phyloP scores from a whole-genome alignment of 805 yeast species.

The Saccharomyces paradoxus region DNA sequence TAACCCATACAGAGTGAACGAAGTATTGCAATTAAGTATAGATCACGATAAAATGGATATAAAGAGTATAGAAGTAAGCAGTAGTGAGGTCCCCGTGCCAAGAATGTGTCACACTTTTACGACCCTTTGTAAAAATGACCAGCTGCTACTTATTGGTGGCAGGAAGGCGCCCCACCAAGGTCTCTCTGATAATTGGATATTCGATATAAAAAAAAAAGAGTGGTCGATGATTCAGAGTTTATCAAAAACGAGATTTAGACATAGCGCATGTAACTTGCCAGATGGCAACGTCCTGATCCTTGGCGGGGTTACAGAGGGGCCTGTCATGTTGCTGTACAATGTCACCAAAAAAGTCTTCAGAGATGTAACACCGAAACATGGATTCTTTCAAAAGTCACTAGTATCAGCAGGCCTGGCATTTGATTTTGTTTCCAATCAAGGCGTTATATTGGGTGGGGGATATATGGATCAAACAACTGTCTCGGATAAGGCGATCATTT shows the following conservation, averaged over 20 bases:
- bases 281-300: constrained; percentile 35
- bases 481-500: constrained; percentile 28
- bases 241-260: constrained; percentile 45
- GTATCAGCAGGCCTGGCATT: constrained; percentile 18
- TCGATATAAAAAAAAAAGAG: constrained; percentile 7
- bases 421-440: constrained; percentile 5
- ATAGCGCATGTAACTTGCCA: constrained; percentile 32
- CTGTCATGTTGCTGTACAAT: constrained; percentile 17
- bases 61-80: constrained; percentile 3
- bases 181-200: constrained; percentile 38
- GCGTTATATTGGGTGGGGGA: constrained; percentile 20
- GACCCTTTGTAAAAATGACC: constrained; percentile 16
- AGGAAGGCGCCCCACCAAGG: constrained; percentile 50
- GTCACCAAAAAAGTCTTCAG: constrained; percentile 13
- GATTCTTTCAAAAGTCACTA: constrained; percentile 16
- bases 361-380: background rate
- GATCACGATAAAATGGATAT: constrained; percentile 1
- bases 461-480: constrained; percentile 17
- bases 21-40: constrained; percentile 4
- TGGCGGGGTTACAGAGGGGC: constrained; percentile 39
- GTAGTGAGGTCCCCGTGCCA: constrained; percentile 19
- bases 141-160: constrained; percentile 52
- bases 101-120: constrained; percentile 56
- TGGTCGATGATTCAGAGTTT: constrained; percentile 39
- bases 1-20: constrained; percentile 22